Evolutionary conservation across 2,329 filamentous ascomycete genomes (phyloP), one percentile per base, ranked within the genome.

Genomic region (Aphanocladium album): DNA sequence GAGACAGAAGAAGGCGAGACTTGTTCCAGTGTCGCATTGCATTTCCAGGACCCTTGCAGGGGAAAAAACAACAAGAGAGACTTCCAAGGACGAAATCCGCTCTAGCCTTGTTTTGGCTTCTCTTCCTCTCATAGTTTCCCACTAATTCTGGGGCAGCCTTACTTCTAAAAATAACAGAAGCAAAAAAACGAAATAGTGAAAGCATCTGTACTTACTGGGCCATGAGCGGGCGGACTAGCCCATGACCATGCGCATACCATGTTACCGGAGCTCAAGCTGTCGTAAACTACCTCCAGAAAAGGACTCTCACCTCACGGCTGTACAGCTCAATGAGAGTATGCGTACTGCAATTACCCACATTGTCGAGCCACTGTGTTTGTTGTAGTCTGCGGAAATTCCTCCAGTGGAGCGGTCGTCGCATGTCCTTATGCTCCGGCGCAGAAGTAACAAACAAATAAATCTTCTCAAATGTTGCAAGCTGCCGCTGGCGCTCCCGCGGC

Each of bases 121-220:
- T 39, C 35, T 39, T 39, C 35, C 16, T 39, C 16, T 39, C 7
- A 39, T 39, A 14, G 6, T 17, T 11, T 39, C 35, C 12, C 4
- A 5, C 25, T 47, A 12, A 52, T 23, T 30, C 37, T 21, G 37
- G 43, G 43, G 43, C 25, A 46, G 27, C 11, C 30, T 11, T 46
- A 43, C 21, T 47, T 49, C 54, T 57, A 57, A 57, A 49, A 57
- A 57, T 57, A 57, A 39, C n/a, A 33, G 12, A 49, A 49, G 12
- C 19, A 57, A 17, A 47, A 35, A 9, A 25, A 16, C 17, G 9
- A 30, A 30, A 30, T 5, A 30, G 5, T 30, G 30, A 30, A 30
- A 30, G 30, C 30, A 30, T 30, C 30, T 30, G 30, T 30, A 30
- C 30, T 5, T n/a, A n/a, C n/a, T n/a, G n/a, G n/a, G n/a, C n/a